Evolutionary conservation across 1,139 yeast genomes (phyloP), one percentile per base, ranked within the genome.

Genomic region (Saccharomyces uvarum): DNA sequence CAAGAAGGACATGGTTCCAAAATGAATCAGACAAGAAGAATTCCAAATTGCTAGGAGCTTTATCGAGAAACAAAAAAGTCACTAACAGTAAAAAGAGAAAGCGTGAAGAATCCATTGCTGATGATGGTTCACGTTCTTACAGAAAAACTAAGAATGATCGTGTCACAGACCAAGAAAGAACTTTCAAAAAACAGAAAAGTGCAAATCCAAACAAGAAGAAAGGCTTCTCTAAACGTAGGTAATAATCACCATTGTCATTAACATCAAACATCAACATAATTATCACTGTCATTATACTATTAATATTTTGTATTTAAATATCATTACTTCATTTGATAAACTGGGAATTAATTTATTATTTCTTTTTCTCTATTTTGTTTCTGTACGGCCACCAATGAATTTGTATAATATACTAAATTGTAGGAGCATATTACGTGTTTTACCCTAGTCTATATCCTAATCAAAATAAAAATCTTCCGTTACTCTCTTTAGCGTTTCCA

Each of bases 1-100:
- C 99, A 32, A 89, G 82, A 73, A 83, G 99, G 75, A 93, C 99
- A 0, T 93, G 99, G 99, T 93, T 93, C 72, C 95, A 88, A 70
- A 74, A 81, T 47, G 91, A 86, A 59, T 75, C 77, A 59, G 95
- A 88, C 46, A 86, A 86, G 75, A 82, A 80, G 63, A 73, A 77
- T 47, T 60, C 69, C 2, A 67, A 68, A 47, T 55, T 66, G 29
- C 42, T 64, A 28, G 65, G 62, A 19, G 70, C 68, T 4, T 55
- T 69, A 33, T 58, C 67, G 4, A 77, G 76, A 55, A 83, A 78
- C 51, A 77, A 75, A 53, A 79, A 76, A 55, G 79, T 74, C 14
- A 66, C 76, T 66, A 80, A 78, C 53, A 71, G 75, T 54, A 80
- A 83, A 58, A 82, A 82, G 69, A 82, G 85, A 74, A 79, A 87